phyloP scores from a whole-genome alignment of 2,329 filamentous ascomycete species.

The Neurospora sp. region DNA sequence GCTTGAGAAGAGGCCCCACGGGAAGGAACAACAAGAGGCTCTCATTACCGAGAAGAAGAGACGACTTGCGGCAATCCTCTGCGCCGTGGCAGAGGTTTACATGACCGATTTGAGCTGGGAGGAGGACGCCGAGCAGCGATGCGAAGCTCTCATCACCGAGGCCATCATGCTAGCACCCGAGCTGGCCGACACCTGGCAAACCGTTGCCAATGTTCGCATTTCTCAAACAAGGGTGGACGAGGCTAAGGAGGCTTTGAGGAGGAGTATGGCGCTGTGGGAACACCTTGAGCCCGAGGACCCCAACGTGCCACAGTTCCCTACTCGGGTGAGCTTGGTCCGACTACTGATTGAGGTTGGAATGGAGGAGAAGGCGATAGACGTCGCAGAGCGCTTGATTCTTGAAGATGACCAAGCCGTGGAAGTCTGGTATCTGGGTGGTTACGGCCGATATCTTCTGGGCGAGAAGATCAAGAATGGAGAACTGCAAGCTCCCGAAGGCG shows the following conservation, averaged over 20 bases:
- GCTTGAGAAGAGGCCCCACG: constrained; percentile 24
- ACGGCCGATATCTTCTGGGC: constrained; percentile 74
- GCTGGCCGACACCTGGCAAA: constrained; percentile 85
- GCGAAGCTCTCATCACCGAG: constrained; percentile 83
- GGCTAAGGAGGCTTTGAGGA: constrained; percentile 64
- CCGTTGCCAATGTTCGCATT: constrained; percentile 84
- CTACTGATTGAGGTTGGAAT: constrained; percentile 84
- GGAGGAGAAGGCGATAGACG: constrained; percentile 74
- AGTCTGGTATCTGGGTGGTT: constrained; percentile 93
- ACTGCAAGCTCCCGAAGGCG: constrained; percentile 24
- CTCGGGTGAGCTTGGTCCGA: constrained; percentile 71
- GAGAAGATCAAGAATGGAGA: constrained; percentile 48
- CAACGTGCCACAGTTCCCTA: constrained; percentile 73
- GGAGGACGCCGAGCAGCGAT: constrained; percentile 76
- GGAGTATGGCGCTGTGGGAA: constrained; percentile 77
- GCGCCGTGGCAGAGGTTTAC: constrained; percentile 90
- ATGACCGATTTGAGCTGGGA: constrained; percentile 98
- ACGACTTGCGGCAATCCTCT: constrained; percentile 84
- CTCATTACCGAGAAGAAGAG: constrained; percentile 52
- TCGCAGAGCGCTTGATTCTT: constrained; percentile 70
- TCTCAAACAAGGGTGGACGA: constrained; percentile 75
- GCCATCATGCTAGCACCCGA: constrained; percentile 76
- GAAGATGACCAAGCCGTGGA: constrained; percentile 95
- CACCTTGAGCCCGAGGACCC: constrained; percentile 63
- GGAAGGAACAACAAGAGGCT: constrained; percentile 16